Conservation (phyloP, 495 filamentous ascomycete genomes). For the Hyaloscypha hepaticicola region DNA sequence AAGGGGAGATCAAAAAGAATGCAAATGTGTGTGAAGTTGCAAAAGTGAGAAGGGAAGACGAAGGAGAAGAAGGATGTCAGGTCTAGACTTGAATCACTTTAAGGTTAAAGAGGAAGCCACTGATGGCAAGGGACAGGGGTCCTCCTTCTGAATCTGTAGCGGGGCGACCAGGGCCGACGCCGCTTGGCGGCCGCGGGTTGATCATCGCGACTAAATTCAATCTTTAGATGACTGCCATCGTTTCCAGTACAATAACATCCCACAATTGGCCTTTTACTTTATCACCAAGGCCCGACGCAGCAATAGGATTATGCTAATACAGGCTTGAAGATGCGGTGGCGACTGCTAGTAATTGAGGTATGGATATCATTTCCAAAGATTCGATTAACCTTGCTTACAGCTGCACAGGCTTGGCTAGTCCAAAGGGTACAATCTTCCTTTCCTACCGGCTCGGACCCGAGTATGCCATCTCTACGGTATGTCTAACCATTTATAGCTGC, state of each 20-base stretch:
- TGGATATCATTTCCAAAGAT: background rate
- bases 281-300: background rate
- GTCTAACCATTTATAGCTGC: constrained; percentile 47
- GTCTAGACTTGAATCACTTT: too few relatives aligned
- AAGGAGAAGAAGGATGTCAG: background rate
- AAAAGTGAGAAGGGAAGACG: background rate
- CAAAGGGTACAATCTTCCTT: constrained; percentile 25
- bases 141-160: background rate
- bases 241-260: background rate
- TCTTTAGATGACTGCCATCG: too few relatives aligned
- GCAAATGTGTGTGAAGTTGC: constrained; percentile 7
- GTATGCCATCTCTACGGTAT: background rate
- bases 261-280: background rate
- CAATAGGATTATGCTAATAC: background rate
- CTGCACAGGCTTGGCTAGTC: constrained; percentile 32
- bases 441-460: background rate
- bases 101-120: background rate
- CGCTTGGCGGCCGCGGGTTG: background rate
- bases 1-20: constrained; percentile 9
- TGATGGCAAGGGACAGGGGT: constrained; percentile 1
- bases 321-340: constrained; percentile 32
- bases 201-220: background rate
- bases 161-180: background rate
- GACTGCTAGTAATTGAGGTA: constrained; percentile 49
- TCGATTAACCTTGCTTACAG: constrained; percentile 17